Percentiles rank a stretch among this genome's conserved stretches.
Conservation (phyloP, 495 filamentous ascomycete species). For the Lophiotrema nucula region DNA sequence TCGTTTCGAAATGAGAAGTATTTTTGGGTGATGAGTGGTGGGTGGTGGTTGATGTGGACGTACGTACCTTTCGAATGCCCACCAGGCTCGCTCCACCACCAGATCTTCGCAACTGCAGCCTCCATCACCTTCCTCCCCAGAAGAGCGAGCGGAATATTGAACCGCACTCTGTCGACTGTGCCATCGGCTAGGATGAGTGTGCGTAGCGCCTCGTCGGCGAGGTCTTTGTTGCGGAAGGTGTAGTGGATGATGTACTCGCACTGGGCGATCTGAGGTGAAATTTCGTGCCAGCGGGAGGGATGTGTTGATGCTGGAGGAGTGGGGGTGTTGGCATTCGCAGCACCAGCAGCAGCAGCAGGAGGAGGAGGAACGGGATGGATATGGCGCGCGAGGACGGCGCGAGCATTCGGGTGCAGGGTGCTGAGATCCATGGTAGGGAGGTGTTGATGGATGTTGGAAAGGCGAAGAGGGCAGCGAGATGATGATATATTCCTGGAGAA, state of each 20-base stretch:
- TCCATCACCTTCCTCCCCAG: not conserved
- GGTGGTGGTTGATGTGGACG: not conserved
- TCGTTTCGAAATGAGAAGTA: not conserved
- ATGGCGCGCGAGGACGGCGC: too few species aligned
- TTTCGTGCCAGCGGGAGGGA: not conserved
- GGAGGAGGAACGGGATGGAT: too few species aligned
- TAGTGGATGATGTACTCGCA: conserved; percentile 9
- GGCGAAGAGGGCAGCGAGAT: too few species aligned
- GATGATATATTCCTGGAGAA: too few species aligned
- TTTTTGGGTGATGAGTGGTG: not conserved
- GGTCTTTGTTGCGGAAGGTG: conserved; percentile 4
- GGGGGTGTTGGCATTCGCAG: too few species aligned
- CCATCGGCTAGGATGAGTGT: not conserved
- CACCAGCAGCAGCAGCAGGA: too few species aligned
- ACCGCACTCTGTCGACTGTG: not conserved
- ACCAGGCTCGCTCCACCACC: not conserved
- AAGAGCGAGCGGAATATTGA: not conserved
- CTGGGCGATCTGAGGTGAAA: not conserved
- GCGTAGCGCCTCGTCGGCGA: not conserved
- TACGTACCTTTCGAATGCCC: not conserved
- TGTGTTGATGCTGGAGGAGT: too few species aligned
- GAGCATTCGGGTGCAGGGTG: too few species aligned
- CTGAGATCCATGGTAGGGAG: too few species aligned
- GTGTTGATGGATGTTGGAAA: too few species aligned
- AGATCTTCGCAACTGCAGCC: not conserved